Conservation (phyloP, 805 yeast genomes). For the Candida dajiaensis region DNA sequence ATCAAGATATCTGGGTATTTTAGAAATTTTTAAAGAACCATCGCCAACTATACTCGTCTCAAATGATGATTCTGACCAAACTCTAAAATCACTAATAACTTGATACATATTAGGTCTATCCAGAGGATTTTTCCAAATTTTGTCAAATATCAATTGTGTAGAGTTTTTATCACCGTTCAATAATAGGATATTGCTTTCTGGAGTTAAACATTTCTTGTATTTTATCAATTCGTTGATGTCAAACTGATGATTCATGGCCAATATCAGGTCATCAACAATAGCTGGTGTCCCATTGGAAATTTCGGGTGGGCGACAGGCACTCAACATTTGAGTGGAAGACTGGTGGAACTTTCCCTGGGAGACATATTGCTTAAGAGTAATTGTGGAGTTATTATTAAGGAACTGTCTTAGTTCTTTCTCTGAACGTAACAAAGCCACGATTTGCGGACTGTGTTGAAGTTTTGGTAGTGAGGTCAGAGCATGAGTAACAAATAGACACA, state of each 20-base stretch:
- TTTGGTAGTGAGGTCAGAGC: conserved; percentile 33
- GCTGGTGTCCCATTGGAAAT: conserved; percentile 18
- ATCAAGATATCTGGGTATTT: conserved; percentile 32
- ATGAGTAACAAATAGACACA: conserved; percentile 34
- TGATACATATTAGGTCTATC: conserved; percentile 47
- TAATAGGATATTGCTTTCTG: conserved; percentile 51
- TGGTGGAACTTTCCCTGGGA: conserved; percentile 2
- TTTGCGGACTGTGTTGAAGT: conserved; percentile 32
- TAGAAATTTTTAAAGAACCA: conserved; percentile 47
- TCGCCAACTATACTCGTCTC: conserved; percentile 47
- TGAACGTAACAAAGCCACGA: conserved; percentile 37
- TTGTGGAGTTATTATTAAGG: conserved; percentile 32
- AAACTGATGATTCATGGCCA: conserved; percentile 12
- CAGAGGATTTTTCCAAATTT: conserved; percentile 44
- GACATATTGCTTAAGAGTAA: conserved; percentile 20
- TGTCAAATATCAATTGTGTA: conserved; percentile 35
- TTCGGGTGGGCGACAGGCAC: conserved; percentile 22
- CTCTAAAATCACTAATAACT: conserved; percentile 58
- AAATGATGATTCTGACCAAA: conserved; percentile 36
- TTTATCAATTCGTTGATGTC: conserved; percentile 12
- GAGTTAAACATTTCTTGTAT: conserved; percentile 21
- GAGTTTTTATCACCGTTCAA: conserved; percentile 66
- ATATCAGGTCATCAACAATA: conserved; percentile 14
- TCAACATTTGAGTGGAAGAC: conserved; percentile 13
- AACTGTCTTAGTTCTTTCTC: conserved; percentile 37